phyloP scores from a whole-genome alignment of 306 rosid genomes.

The Ormosia semicastrata region DNA sequence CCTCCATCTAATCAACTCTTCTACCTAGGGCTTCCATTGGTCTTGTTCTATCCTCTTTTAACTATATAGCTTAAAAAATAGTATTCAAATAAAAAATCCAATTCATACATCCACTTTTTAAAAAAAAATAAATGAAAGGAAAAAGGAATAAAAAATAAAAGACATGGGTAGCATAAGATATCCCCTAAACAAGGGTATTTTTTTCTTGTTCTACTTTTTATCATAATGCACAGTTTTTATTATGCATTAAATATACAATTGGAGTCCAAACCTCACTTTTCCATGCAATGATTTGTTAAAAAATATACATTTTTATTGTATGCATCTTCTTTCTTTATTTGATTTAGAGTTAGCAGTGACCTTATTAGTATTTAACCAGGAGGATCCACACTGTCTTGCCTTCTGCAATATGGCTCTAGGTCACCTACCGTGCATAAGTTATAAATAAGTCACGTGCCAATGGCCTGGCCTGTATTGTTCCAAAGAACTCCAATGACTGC shows the following conservation, averaged over 20 bases:
- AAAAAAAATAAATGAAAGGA: not conserved
- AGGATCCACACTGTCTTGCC: not conserved
- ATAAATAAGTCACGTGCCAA: constrained; percentile 81
- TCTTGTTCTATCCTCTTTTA: no score
- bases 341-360: not conserved
- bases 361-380: constrained; percentile 21
- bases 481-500: constrained; percentile 85
- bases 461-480: constrained; percentile 69
- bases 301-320: not conserved
- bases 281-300: not conserved
- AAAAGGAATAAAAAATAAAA: not conserved
- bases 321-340: constrained; percentile 8
- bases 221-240: not conserved
- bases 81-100: not conserved
- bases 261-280: not conserved
- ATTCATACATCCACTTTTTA: not conserved
- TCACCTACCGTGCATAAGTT: constrained; percentile 73
- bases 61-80: not conserved
- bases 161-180: not conserved
- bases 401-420: constrained; percentile 22
- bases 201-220: not conserved
- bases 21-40: no score
- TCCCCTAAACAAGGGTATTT: not conserved
- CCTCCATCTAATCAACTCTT: no score
- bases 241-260: not conserved